Conservation (phyloP, 225 moss, liverwort and hornwort species). For the Sphagnum contortum region DNA sequence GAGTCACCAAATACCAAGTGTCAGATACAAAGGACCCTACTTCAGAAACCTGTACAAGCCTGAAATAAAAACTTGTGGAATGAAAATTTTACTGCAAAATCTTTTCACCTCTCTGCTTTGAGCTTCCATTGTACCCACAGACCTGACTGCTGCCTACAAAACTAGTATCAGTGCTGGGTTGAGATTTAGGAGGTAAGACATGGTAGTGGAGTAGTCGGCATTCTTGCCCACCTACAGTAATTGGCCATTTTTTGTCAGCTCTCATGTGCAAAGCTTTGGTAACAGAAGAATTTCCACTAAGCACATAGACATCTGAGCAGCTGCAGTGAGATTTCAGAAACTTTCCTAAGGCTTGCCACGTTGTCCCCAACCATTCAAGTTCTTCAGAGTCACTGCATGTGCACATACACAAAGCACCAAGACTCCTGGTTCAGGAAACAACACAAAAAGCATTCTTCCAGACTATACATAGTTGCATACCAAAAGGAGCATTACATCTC, state of each 20-base stretch:
- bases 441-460: no score
- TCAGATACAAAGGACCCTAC: no score
- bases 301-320: slow-evolving; percentile 66
- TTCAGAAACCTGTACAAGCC: no score
- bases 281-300: slow-evolving; percentile 75
- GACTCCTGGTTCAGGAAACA: neutral
- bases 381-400: slow-evolving; percentile 33
- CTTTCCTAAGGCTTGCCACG: slow-evolving; percentile 70
- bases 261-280: slow-evolving; percentile 83
- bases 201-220: slow-evolving; percentile 70
- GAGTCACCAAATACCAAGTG: no score
- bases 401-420: slow-evolving; percentile 3
- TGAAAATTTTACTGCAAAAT: no score
- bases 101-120: no score
- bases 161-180: neutral
- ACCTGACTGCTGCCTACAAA: no score
- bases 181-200: slow-evolving; percentile 48
- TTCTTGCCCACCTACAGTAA: slow-evolving; percentile 64
- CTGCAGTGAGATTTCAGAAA: slow-evolving; percentile 65
- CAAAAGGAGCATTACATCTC: neutral
- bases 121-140: no score
- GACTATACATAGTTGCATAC: no score
- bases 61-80: no score
- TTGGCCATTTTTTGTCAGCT: slow-evolving; percentile 72
- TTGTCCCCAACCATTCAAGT: slow-evolving; percentile 35